Conservation (phyloP, 2,329 filamentous ascomycete species). For the Nemania sp. region DNA sequence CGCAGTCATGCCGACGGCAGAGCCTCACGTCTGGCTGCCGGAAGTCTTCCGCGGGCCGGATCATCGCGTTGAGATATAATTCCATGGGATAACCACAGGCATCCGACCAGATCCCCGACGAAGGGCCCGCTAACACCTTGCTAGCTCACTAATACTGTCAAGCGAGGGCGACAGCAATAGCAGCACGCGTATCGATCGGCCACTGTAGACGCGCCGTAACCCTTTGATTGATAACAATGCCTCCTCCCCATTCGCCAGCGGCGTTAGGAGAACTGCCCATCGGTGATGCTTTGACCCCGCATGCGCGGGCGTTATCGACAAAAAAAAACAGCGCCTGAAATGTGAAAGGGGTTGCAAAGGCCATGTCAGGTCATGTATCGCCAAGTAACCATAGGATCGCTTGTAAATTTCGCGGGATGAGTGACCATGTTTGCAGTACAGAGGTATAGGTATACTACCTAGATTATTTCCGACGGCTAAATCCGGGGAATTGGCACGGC, state of each 20-base stretch:
- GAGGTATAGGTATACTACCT: slow-evolving; percentile 11
- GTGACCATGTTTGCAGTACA: slow-evolving; percentile 3
- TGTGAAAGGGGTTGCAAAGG: slow-evolving; percentile 17
- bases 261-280: slow-evolving; percentile 3
- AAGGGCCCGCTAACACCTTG: not conserved
- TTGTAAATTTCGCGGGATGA: slow-evolving; percentile 15
- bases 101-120: slow-evolving; percentile 22
- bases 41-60: slow-evolving; percentile 35
- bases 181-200: slow-evolving; percentile 32
- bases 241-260: slow-evolving; percentile 25
- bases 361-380: slow-evolving; percentile 20
- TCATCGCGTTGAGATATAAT: slow-evolving; percentile 24
- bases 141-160: not conserved
- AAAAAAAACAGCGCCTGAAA: too few relatives aligned
- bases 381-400: slow-evolving; percentile 8
- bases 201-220: slow-evolving; percentile 5
- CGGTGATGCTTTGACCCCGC: slow-evolving; percentile 24
- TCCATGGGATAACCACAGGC: slow-evolving; percentile 21
- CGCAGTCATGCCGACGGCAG: slow-evolving; percentile 26
- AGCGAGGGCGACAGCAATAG: slow-evolving; percentile 16
- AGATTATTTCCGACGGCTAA: slow-evolving; percentile 40
- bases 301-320: slow-evolving; percentile 21
- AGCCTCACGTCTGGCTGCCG: slow-evolving; percentile 34
- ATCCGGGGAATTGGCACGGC: slow-evolving; percentile 29
- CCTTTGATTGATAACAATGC: slow-evolving; percentile 18